phyloP scores from a whole-genome alignment of 106 monocot species.

The Acanthochlamys bracteata region DNA sequence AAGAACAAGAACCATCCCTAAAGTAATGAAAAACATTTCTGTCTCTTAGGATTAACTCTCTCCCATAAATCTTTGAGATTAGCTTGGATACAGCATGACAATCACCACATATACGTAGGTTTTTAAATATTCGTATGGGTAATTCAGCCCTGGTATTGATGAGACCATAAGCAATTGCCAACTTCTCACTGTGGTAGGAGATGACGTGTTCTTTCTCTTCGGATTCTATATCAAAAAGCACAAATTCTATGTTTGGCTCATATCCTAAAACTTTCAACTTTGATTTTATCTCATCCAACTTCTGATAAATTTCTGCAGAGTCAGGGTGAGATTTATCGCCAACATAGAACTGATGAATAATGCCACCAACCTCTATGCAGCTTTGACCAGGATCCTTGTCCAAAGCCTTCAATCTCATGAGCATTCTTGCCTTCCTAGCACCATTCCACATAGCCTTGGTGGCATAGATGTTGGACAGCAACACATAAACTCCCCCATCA shows the following conservation, averaged over 20 bases:
- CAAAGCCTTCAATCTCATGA: conserved; percentile 30
- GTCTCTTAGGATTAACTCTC: conserved; percentile 25
- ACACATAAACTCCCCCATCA: conserved; percentile 30
- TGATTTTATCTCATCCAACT: conserved; percentile 15
- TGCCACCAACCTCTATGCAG: conserved; percentile 16
- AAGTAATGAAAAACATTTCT: conserved; percentile 24
- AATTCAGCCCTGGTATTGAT: neutral
- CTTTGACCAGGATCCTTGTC: conserved; percentile 31
- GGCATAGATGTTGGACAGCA: conserved; percentile 40
- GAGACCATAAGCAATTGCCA: conserved; percentile 19
- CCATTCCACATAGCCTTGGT: conserved; percentile 30
- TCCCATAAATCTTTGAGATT: conserved; percentile 10
- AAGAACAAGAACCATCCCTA: conserved; percentile 25
- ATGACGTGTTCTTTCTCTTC: conserved; percentile 27
- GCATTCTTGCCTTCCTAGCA: conserved; percentile 14
- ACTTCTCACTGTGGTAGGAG: conserved; percentile 23
- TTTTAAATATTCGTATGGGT: conserved; percentile 21
- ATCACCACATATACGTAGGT: conserved; percentile 21
- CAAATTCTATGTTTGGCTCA: conserved; percentile 8
- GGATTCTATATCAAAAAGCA: conserved; percentile 26
- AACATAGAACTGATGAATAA: conserved; percentile 24
- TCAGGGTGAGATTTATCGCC: conserved; percentile 20
- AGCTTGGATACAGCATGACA: conserved; percentile 17
- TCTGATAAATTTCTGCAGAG: conserved; percentile 16
- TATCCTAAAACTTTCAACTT: conserved; percentile 16